Conservation (phyloP, 1,139 yeast genomes). For the Yamadazyma spencermartinsiae region DNA sequence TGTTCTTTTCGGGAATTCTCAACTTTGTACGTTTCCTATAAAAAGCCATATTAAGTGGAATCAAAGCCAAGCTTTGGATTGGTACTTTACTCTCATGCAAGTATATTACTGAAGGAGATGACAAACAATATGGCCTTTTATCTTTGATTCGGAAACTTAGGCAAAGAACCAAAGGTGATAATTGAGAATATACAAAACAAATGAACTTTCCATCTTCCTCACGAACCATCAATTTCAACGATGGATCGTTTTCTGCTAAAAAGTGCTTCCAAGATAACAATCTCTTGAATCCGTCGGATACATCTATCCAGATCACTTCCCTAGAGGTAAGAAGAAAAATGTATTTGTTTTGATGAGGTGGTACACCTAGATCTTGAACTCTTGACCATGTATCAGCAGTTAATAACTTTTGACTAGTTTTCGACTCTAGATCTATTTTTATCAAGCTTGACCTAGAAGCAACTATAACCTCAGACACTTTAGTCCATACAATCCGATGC, state of each 20-base stretch:
- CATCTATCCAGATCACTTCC: constrained; percentile 54
- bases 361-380: constrained; percentile 45
- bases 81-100: constrained; percentile 13
- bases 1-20: not conserved
- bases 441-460: constrained; percentile 48
- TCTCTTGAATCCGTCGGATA: constrained; percentile 30
- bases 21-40: constrained; percentile 5
- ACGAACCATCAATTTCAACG: constrained; percentile 43
- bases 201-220: constrained; percentile 21
- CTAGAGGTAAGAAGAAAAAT: constrained; percentile 58
- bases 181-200: constrained; percentile 43
- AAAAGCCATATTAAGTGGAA: constrained; percentile 11
- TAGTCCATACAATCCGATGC: constrained; percentile 52
- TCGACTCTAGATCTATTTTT: constrained; percentile 24
- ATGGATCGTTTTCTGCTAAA: constrained; percentile 54
- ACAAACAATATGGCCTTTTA: constrained; percentile 33
- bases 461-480: constrained; percentile 32
- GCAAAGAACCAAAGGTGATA: constrained; percentile 40
- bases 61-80: constrained; percentile 12
- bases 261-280: constrained; percentile 72
- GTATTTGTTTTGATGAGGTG: constrained; percentile 9
- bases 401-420: constrained; percentile 31
- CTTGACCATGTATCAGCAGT: constrained; percentile 61
- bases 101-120: constrained; percentile 16
- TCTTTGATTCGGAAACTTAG: constrained; percentile 43